phyloP scores from a whole-genome alignment of 1,139 yeast genomes.

The Zygoascus meyerae region DNA sequence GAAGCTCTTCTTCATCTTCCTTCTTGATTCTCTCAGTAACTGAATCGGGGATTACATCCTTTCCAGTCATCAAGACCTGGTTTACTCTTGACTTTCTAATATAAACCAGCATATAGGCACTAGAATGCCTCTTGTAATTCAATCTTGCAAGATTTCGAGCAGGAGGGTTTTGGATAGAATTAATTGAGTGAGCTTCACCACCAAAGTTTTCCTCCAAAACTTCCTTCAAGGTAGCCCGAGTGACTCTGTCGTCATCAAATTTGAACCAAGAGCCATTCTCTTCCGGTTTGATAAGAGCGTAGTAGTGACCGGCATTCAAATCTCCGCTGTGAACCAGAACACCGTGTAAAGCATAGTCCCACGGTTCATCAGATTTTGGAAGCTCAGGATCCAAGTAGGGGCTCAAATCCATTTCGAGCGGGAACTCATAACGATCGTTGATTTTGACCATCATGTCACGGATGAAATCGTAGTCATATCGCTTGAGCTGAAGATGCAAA shows the following conservation, averaged over 20 bases:
- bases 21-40: conserved; percentile 58
- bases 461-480: conserved; percentile 92
- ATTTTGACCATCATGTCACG: conserved; percentile 86
- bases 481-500: conserved; percentile 81
- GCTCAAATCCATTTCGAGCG: conserved; percentile 71
- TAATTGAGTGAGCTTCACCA: conserved; percentile 41
- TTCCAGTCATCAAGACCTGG: conserved; percentile 54
- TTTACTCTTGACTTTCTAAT: conserved; percentile 59
- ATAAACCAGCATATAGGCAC: conserved; percentile 96
- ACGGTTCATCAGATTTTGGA: conserved; percentile 48
- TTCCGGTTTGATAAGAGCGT: conserved; percentile 84
- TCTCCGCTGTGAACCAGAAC: conserved; percentile 96
- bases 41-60: conserved; percentile 60
- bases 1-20: conserved; percentile 53
- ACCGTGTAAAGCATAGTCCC: conserved; percentile 82
- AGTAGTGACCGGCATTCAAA: conserved; percentile 92
- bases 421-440: conserved; percentile 89
- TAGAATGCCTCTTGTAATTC: conserved; percentile 64
- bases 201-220: conserved; percentile 94
- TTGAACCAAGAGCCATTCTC: conserved; percentile 72
- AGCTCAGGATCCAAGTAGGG: conserved; percentile 63
- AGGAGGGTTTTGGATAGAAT: conserved; percentile 12
- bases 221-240: conserved; percentile 75
- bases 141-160: conserved; percentile 18
- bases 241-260: conserved; percentile 93